Evolutionary conservation across 2,329 filamentous ascomycete genomes (phyloP), one percentile per base, ranked within the genome.

Genomic region (Aspergillus sp.): DNA sequence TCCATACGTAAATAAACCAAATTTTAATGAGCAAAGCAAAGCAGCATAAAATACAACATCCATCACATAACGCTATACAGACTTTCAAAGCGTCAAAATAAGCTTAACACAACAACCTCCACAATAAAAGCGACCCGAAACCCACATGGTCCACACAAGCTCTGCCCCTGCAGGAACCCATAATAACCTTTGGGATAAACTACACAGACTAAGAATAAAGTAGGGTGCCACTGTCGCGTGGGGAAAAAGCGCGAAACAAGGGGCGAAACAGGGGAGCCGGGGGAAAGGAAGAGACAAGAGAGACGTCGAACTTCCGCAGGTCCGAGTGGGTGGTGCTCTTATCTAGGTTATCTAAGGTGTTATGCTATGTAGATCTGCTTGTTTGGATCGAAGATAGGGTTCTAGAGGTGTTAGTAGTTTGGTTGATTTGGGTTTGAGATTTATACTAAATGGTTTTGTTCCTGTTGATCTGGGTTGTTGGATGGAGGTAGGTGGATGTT

Each of bases 231-330:
- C 12, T 46, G 37, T 39, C 38, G 35, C 37, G 19, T n/a, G 31
- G 35, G 29, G 11, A 38, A 30, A 32, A 32, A 29, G 35, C 36
- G 44, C 37, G 35, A 40, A 28, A 34, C 39, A 41, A 39, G 46
- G 37, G n/a, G 38, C 38, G 38, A 44, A 41, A 37, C 29, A 27
- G 30, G 13, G 42, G 34, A 30, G 10, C 37, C 35, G 26, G 33
- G 30, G 27, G 33, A 19, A 13, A 2, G 40, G 36, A n/a, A 30
- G 34, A 37, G 35, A 34, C n/a, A 27, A 19, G 33, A 9, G 38
- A 29, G 29, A 6, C 13, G n/a, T 34, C 29, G 35, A 36, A 37
- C 50, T 54, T 56, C 51, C 53, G 51, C 48, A 51, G 49, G 51
- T 47, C 51, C 51, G 53, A 53, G 45, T 37, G 33, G 44, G 36